Conservation (phyloP, 148 eudicot genomes). For the Vaccinium darrowii region DNA sequence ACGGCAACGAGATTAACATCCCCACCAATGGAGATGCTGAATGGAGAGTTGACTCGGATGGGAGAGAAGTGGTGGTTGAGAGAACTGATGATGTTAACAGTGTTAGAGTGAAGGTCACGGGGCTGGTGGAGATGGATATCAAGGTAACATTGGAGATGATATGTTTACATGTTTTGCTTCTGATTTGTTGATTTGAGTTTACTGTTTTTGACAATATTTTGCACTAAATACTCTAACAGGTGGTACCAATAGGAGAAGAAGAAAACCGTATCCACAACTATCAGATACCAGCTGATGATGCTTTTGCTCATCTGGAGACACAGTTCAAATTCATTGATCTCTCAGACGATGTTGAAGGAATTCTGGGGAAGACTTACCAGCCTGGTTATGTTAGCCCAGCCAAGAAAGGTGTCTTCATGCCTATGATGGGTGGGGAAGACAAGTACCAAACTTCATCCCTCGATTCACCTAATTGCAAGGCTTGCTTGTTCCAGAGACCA, state of each 20-base stretch:
- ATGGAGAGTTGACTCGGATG: conserved; percentile 29
- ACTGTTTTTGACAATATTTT: not conserved
- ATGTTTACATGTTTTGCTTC: not conserved
- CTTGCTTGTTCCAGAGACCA: conserved; percentile 37
- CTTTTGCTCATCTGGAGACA: conserved; percentile 49
- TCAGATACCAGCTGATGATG: conserved; percentile 39
- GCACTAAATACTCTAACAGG: not conserved
- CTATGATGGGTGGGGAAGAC: conserved; percentile 59
- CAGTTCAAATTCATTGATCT: conserved; percentile 39
- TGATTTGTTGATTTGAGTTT: not conserved
- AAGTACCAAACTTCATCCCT: conserved; percentile 42
- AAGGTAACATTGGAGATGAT: conserved; percentile 21
- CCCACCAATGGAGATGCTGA: conserved; percentile 44
- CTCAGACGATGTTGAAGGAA: conserved; percentile 42
- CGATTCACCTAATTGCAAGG: conserved; percentile 35
- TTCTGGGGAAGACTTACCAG: conserved; percentile 50
- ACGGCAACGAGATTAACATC: conserved; percentile 26
- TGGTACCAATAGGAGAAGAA: conserved; percentile 30
- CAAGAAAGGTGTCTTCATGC: conserved; percentile 49
- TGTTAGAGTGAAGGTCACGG: conserved; percentile 29
- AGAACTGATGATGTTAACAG: conserved; percentile 45
- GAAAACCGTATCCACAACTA: conserved; percentile 45
- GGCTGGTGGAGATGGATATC: conserved; percentile 29
- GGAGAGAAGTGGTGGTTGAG: conserved; percentile 31
- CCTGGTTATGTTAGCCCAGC: conserved; percentile 50